Evolutionary conservation across 176 grass and related monocot genomes (phyloP), one percentile per base, ranked within the genome.

Genomic region (Cocos nucifera): DNA sequence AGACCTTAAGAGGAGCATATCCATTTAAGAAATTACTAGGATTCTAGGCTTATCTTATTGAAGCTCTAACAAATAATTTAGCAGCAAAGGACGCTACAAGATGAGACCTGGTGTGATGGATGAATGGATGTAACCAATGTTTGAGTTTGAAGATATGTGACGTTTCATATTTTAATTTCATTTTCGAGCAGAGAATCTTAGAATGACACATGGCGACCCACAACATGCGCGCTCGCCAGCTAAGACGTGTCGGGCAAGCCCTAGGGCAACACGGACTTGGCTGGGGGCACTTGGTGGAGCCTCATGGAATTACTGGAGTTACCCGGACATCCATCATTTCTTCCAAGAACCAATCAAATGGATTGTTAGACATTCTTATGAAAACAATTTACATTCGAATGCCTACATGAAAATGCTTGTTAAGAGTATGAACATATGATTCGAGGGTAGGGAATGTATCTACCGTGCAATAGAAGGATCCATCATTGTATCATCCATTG

Each of bases 241-340:
- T 61, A 61, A 61, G 23, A 61, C 58, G 22, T 61, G 58, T 60
- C 58, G 4, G 28, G 4, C 0, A 60, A 60, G 58, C 19, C 58
- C 18, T 22, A 6, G 19, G 54, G 7, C 21, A 4, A 4, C 17
- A 9, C 17, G 3, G 25, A 9, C 15, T 30, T 27, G 17, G 25
- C n/a, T n/a, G n/a, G n/a, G n/a, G 27, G 58, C 15, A 19, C 23
- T 60, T 14, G 15, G 3, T 5, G 19, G 22, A 6, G 21, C 16
- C 15, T 15, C n/a, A 8, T 61, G 27, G 25, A 6, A 35, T 29
- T 19, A 17, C 15, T 23, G 30, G 29, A 5, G 6, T 6, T 26
- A 18, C 16, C 6, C 0, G 1, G 30, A 9, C 30, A 9, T 35
- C 5, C 32, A 35, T 35, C 23, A 2, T 27, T 44, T 44, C 10